Evolutionary conservation across 2,329 filamentous ascomycete species (phyloP).

Genomic region (Cladosporium sp.): DNA sequence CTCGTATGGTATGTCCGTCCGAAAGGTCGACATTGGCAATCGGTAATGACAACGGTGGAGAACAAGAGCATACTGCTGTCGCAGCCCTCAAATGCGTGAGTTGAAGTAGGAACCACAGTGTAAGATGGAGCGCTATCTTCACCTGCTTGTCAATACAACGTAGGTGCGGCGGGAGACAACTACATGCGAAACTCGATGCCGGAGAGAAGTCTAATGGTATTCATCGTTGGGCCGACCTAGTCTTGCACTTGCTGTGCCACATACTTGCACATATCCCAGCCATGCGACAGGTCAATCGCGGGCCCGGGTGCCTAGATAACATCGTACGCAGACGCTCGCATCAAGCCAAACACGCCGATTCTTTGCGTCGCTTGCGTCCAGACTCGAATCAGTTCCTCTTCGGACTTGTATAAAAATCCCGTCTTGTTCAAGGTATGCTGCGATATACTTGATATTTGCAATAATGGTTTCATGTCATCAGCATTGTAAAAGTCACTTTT

Average conservation of each 20-base stretch:
- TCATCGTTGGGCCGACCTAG: neutral
- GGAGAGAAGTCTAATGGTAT: neutral
- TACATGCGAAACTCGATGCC: neutral
- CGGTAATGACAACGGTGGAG: neutral
- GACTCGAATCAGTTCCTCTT: no score
- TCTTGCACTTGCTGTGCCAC: neutral
- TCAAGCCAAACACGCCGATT: no score
- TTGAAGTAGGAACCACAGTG: neutral
- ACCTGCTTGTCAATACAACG: neutral
- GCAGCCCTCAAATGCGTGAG: neutral
- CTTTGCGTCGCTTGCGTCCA: no score
- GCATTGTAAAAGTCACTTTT: no score
- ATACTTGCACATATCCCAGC: neutral
- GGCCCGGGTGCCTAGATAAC: neutral
- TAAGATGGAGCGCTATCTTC: neutral
- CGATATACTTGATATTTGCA: no score
- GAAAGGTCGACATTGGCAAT: constrained; percentile 8
- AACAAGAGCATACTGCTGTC: neutral
- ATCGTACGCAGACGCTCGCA: neutral
- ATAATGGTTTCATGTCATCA: no score
- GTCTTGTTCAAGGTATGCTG: no score
- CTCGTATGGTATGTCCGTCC: constrained; percentile 6
- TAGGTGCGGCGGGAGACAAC: no score
- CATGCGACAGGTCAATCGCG: neutral
- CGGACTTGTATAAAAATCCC: no score